phyloP scores from a whole-genome alignment of 2,329 filamentous ascomycete species.

The Xylaria polymorpha region DNA sequence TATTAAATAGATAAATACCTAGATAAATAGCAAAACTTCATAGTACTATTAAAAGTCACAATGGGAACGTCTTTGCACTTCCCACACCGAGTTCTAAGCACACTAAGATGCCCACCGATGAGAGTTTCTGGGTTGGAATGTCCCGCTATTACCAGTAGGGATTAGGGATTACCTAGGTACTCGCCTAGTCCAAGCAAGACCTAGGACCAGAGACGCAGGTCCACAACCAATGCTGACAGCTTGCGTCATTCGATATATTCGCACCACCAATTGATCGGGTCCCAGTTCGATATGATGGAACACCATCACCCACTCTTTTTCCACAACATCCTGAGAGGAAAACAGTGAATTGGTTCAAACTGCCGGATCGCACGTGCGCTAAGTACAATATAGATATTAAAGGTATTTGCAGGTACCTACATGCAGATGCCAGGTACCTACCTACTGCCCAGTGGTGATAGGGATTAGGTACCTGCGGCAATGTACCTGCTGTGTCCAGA shows the following conservation, averaged over 20 bases:
- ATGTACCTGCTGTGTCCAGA: too few relatives aligned
- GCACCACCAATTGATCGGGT: conserved; percentile 3
- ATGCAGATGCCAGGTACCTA: too few relatives aligned
- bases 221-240: conserved; percentile 9
- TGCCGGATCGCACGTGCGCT: too few relatives aligned
- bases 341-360: not conserved
- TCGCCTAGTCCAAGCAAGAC: too few relatives aligned
- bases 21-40: not conserved
- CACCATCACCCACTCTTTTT: not conserved
- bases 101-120: not conserved
- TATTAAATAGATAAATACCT: not conserved
- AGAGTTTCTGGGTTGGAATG: not conserved
- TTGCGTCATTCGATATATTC: conserved; percentile 21
- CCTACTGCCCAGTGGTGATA: not conserved
- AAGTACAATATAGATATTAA: too few relatives aligned
- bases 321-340: not conserved
- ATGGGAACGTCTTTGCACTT: conserved; percentile 4
- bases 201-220: conserved; percentile 6
- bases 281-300: conserved; percentile 3
- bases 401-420: too few relatives aligned
- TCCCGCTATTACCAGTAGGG: not conserved
- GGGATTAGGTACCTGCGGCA: not conserved
- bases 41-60: not conserved
- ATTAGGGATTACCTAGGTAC: too few relatives aligned
- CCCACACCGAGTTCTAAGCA: conserved; percentile 6